Evolutionary conservation across 352 stramenopile species (phyloP), one percentile per base, ranked within the genome.

Genomic region (Phytopythium sindhum): DNA sequence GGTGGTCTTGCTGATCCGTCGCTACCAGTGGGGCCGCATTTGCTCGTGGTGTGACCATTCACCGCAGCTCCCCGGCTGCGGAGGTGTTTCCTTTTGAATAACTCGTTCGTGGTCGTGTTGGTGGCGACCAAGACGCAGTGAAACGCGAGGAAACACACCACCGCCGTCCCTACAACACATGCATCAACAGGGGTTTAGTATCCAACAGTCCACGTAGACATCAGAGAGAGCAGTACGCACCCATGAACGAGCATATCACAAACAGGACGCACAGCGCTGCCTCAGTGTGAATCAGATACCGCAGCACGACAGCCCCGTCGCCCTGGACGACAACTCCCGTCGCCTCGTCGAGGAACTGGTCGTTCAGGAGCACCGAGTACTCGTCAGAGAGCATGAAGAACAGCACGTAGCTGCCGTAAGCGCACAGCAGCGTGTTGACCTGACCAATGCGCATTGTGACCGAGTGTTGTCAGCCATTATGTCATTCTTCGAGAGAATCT

Each of bases 21-120:
- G 12, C 35, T 10, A 15, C 15, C 33, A 15, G 17, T 19, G n/a
- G 4, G 0, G 28, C 6, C 51, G 29, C 15, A 39, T 26, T 21
- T 41, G 21, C 33, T 29, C 26, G 14, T 60, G 26, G 57, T 42
- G n/a, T 41, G 4, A 9, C n/a, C 17, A n/a, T 51, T 41, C 0
- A 5, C 19, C 19, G 3, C 21, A n/a, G 17, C 21, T 26, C 23
- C 23, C 21, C 42, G 26, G 23, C 15, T 31, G 17, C 52, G 39
- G 24, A 66, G 62, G 19, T 60, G 57, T 37, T 73, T 66, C n/a
- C 73, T 67, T 61, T 90, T 91, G 71, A 89, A 89, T 45, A 90
- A 90, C 57, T 90, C 83, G 63, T 90, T 91, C 2, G 83, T 92
- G 11, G 83, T 92, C 24, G 64, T 61, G 64, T 91, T 90, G 33